Conservation (phyloP, 148 eudicot species). For the Polygonum maritimum region DNA sequence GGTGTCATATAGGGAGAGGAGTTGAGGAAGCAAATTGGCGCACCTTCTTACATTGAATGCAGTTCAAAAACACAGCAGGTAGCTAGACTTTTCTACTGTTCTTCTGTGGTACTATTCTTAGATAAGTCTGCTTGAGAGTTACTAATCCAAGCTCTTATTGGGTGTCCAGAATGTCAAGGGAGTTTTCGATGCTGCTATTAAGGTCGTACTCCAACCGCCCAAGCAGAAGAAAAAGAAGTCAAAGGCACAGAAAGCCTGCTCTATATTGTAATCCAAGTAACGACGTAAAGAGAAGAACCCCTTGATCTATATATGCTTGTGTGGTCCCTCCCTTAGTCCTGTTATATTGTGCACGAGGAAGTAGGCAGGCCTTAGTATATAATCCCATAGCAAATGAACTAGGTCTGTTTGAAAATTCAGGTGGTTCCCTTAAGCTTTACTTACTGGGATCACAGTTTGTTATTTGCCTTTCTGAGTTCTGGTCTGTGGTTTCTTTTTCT, state of each 20-base stretch:
- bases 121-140: not conserved
- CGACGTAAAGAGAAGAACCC: slow-evolving; percentile 23
- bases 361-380: slow-evolving; percentile 31
- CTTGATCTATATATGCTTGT: slow-evolving; percentile 14
- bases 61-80: slow-evolving; percentile 84
- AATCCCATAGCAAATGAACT: slow-evolving; percentile 14
- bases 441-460: slow-evolving; percentile 21
- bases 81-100: slow-evolving; percentile 2
- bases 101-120: not conserved
- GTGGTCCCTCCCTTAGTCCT: slow-evolving; percentile 15
- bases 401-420: slow-evolving; percentile 26
- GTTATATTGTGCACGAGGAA: slow-evolving; percentile 28
- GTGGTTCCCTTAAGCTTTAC: slow-evolving; percentile 35
- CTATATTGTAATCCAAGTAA: slow-evolving; percentile 69
- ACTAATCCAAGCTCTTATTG: slow-evolving; percentile 4
- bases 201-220: slow-evolving; percentile 95
- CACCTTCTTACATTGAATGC: slow-evolving; percentile 78
- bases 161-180: slow-evolving; percentile 66
- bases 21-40: slow-evolving; percentile 54
- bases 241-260: slow-evolving; percentile 71
- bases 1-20: slow-evolving; percentile 53
- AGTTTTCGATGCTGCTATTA: slow-evolving; percentile 93
- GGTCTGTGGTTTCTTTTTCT: not conserved
- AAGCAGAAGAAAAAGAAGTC: slow-evolving; percentile 94
- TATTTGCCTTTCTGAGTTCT: slow-evolving; percentile 26